Conservation (phyloP, 2,329 filamentous ascomycete genomes). For the Penicillium palitans region DNA sequence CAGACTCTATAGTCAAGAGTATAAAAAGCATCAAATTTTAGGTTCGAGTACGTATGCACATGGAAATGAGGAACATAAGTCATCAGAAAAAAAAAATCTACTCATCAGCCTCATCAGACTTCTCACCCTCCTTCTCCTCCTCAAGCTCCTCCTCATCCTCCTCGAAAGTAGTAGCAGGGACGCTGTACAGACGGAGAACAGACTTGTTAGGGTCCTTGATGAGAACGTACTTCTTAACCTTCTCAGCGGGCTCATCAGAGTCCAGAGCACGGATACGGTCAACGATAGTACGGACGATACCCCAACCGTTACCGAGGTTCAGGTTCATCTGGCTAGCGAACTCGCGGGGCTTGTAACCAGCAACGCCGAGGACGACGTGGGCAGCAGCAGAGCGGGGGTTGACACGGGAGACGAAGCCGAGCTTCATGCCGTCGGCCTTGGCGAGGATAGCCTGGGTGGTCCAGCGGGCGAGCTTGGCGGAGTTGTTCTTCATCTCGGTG, state of each 20-base stretch:
- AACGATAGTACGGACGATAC: slow-evolving; percentile 95
- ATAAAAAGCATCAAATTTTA: slow-evolving; percentile 15
- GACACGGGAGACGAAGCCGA: slow-evolving; percentile 92
- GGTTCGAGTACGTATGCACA: slow-evolving; percentile 23
- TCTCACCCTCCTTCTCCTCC: slow-evolving; percentile 55
- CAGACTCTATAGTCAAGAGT: slow-evolving; percentile 8
- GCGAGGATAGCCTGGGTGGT: slow-evolving; percentile 95
- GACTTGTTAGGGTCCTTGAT: slow-evolving; percentile 95
- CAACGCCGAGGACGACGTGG: slow-evolving; percentile 91
- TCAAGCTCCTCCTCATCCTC: slow-evolving; percentile 71
- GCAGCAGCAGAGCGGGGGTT: slow-evolving; percentile 91
- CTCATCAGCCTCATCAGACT: slow-evolving; percentile 54
- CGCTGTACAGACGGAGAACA: slow-evolving; percentile 87
- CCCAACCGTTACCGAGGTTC: slow-evolving; percentile 95
- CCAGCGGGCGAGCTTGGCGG: slow-evolving; percentile 97
- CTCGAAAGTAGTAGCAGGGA: slow-evolving; percentile 84
- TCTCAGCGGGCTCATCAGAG: slow-evolving; percentile 44
- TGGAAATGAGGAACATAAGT: slow-evolving; percentile 11
- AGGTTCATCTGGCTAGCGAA: slow-evolving; percentile 98
- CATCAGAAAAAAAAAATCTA: slow-evolving; percentile 24
- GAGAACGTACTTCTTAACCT: slow-evolving; percentile 53
- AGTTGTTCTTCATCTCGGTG: slow-evolving; percentile 99
- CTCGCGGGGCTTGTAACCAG: slow-evolving; percentile 97
- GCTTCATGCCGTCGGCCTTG: slow-evolving; percentile 97
- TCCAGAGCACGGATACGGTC: slow-evolving; percentile 64